Conservation (phyloP, 805 yeast genomes). For the Ogataea siamensis region DNA sequence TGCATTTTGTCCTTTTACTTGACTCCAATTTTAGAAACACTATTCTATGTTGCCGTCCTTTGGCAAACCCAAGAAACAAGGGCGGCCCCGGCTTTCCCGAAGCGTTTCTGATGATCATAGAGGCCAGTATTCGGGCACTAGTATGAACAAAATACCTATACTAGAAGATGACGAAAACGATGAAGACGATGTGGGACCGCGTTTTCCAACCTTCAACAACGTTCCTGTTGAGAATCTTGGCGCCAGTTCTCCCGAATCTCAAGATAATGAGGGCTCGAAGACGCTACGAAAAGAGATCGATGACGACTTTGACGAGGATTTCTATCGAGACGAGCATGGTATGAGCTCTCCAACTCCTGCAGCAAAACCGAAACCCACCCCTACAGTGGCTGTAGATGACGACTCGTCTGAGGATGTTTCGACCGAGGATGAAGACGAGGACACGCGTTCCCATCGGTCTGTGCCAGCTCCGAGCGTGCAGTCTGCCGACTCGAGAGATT, state of each 20-base stretch:
- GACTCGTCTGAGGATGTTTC: conserved; percentile 32
- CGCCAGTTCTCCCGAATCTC: background rate
- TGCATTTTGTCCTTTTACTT: background rate
- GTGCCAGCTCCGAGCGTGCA: background rate
- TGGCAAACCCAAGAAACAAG: conserved; percentile 2
- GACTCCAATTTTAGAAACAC: background rate
- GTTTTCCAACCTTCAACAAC: conserved; percentile 26
- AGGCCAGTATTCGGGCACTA: conserved; percentile 12
- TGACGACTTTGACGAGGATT: conserved; percentile 33
- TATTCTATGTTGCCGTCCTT: conserved; percentile 5
- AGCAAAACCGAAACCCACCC: conserved; percentile 6
- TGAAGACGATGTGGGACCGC: conserved; percentile 24
- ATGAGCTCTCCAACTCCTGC: conserved; percentile 6
- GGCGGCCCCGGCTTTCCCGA: background rate
- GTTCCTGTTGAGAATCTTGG: background rate
- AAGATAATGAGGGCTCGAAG: background rate
- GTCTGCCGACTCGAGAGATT: conserved; percentile 4
- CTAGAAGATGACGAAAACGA: conserved; percentile 34
- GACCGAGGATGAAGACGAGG: conserved; percentile 20
- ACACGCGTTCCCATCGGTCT: background rate
- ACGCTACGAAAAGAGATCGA: conserved; percentile 27
- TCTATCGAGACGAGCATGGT: conserved; percentile 24
- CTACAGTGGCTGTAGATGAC: conserved; percentile 6
- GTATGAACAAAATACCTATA: conserved; percentile 27
- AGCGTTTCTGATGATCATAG: conserved; percentile 3